phyloP scores from a whole-genome alignment of 805 yeast genomes.

The Nakazawaea holstii region DNA sequence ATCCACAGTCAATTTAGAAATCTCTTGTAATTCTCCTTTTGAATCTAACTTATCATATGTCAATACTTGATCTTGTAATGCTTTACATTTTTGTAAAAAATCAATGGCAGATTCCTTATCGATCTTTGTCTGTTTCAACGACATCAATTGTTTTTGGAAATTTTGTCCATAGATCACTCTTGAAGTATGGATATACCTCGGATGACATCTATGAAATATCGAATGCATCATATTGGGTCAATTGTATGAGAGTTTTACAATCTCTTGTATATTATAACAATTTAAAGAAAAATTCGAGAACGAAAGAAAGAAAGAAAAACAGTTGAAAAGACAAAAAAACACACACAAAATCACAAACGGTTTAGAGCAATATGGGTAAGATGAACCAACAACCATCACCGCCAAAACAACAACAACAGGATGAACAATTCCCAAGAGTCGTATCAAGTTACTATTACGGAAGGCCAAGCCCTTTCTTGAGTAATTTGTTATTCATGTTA shows the following conservation, averaged over 20 bases:
- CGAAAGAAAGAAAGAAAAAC: too few relatives aligned
- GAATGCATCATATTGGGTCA: too few relatives aligned
- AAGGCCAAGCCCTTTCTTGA: slow-evolving; percentile 6
- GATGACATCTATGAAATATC: background rate
- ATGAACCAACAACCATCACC: background rate
- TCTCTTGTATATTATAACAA: too few relatives aligned
- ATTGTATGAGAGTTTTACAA: too few relatives aligned
- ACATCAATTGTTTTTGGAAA: background rate
- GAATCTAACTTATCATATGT: slow-evolving; percentile 18
- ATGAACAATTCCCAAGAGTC: background rate
- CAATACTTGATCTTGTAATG: slow-evolving; percentile 20
- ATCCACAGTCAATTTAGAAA: slow-evolving; percentile 17
- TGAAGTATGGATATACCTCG: background rate
- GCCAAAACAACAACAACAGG: background rate
- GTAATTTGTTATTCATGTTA: slow-evolving; percentile 2
- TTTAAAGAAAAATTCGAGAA: too few relatives aligned
- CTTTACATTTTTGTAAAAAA: slow-evolving; percentile 17
- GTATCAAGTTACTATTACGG: slow-evolving; percentile 2
- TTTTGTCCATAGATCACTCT: background rate
- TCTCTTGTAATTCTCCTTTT: slow-evolving; percentile 16
- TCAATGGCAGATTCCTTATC: slow-evolving; percentile 1
- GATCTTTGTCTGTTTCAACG: background rate
- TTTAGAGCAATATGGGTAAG: background rate
- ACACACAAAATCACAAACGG: background rate
- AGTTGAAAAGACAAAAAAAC: background rate